phyloP scores from a whole-genome alignment of 2,329 filamentous ascomycete species.

The Xylariomycetidae sp. region DNA sequence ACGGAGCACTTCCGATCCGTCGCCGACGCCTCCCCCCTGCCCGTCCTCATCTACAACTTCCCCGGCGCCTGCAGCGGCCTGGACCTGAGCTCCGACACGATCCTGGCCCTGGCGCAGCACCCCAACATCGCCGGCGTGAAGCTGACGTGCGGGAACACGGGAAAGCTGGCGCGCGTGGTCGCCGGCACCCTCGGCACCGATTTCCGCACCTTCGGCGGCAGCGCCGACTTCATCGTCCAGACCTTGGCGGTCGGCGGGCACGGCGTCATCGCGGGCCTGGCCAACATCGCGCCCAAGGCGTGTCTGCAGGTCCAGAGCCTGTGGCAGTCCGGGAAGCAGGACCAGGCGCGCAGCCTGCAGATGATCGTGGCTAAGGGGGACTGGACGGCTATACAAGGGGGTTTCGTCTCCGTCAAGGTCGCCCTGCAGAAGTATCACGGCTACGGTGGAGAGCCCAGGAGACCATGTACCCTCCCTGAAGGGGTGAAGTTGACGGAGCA shows the following conservation, averaged over 20 bases:
- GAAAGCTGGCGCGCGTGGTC: conserved; percentile 41
- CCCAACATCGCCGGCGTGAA: conserved; percentile 51
- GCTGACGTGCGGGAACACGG: conserved; percentile 50
- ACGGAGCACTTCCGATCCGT: conserved; percentile 59
- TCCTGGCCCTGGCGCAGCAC: conserved; percentile 41
- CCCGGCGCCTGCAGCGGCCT: conserved; percentile 63
- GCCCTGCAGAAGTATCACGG: conserved; percentile 57
- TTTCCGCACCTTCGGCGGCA: conserved; percentile 63
- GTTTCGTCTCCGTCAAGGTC: conserved; percentile 65
- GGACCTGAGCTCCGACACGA: conserved; percentile 63
- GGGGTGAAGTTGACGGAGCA: conserved; percentile 21
- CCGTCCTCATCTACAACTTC: conserved; percentile 70
- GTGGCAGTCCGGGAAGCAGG: conserved; percentile 51
- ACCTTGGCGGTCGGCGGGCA: conserved; percentile 57
- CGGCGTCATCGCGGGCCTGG: conserved; percentile 62
- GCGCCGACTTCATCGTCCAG: conserved; percentile 60
- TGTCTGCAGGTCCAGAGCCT: conserved; percentile 59
- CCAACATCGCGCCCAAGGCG: conserved; percentile 63
- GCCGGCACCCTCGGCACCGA: conserved; percentile 33
- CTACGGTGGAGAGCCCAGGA: conserved; percentile 59
- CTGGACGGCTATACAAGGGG: conserved; percentile 65
- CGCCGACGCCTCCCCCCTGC: conserved; percentile 55
- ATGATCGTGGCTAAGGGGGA: conserved; percentile 61
- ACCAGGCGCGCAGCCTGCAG: conserved; percentile 60
- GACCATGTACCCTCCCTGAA: conserved; percentile 36